Base-by-base conservation (phyloP, 202 grass and related monocot genomes). In the Eragrostis tef region DNA sequence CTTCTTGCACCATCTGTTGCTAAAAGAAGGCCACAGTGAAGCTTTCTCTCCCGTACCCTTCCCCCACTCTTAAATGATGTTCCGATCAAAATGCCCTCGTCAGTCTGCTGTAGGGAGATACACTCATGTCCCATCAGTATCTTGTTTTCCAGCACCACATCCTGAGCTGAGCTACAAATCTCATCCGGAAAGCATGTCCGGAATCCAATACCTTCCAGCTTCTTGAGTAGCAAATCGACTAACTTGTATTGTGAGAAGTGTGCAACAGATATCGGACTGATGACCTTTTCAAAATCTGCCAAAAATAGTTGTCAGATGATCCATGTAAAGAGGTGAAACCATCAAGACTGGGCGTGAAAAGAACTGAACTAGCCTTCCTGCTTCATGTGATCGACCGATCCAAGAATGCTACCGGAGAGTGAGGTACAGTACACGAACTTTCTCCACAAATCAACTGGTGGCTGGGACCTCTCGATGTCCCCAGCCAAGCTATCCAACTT, bases 371-470 rank as follows among this genome's bases (percentile, higher is more conserved):
- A n/a, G 84, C 95, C 95, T 88, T 98, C 88, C 50, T 90, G 84
- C 86, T 91, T 90, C 92, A 98, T 98, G 82, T 95, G 95, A 91
- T 95, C 95, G 51, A 98, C 88, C 1, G 95, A 95, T 29, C 95
- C 95, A 2, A 98, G 87, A 81, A 93, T 83, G 15, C 90, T 64
- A 49, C 95, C 90, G 0, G 90, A 93, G 12, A 98, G 90, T 73
- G 95, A 98, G 62, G 88, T 95, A 69, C 95, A 98, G 69, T 98
- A 98, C 62, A 98, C 83, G 3, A 98, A 95, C 75, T 89, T 98
- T 77, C 95, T 93, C 95, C 95, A 98, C 16, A 93, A 71, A 57
- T 98, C 92, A 7, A 98, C 90, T 9, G 88, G 88, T 51, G 95
- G 88, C 70, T 98, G 92, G 65, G 75, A 84, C 26, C 51, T 88